Evolutionary conservation across 75 land plant species (phyloP), one percentile per base, ranked within the genome.

Genomic region (Sequoia sempervirens): DNA sequence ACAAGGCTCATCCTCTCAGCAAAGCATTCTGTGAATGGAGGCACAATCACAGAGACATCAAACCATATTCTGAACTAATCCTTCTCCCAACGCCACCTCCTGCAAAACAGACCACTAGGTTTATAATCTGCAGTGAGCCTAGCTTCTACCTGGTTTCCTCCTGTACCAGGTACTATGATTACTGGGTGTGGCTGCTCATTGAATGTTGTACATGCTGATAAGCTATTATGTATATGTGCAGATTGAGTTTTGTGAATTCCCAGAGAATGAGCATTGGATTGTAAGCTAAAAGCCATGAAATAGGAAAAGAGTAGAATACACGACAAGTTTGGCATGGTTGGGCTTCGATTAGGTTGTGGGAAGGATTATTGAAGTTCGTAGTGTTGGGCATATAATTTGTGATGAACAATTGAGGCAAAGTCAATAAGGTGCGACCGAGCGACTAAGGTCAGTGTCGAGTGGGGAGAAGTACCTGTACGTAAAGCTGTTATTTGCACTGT

Each of bases 121-220:
- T 89, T 86, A 90, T 97, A 97, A 12, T 79, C 90, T 26, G 54
- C 26, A 7, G 90, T 94, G 38, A 97, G 86, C 86, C 91, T 87
- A 0, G 92, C 99, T 85, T 97, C 96, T 1, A 97, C 88, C 83
- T 96, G 99, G 88, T 95, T 97, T 32, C 99, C 99, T 26, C 99
- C 99, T 40, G 87, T 90, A 6, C 99, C 99, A 11, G 99, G 99
- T 7, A 97, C 86, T 26, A 97, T 83, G 36, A 95, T 86, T 43
- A 96, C 81, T 12, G 98, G 99, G 69, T 90, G 89, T 40, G 88
- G 91, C 34, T 78, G 23, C 36, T 47, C 45, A 26, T 37, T 82
- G 26, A 23, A 4, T 28, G 32, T 30, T 69, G 36, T 11, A 30
- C 11, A 69, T 32, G 36, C 36, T 69, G 73, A 69, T 69, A 30